A percentile compares a stretch with the other conserved stretches of the same genome.
Evolutionary conservation across 495 filamentous ascomycete genomes (phyloP).

Genomic region (Talaromyces trachyspermus): DNA sequence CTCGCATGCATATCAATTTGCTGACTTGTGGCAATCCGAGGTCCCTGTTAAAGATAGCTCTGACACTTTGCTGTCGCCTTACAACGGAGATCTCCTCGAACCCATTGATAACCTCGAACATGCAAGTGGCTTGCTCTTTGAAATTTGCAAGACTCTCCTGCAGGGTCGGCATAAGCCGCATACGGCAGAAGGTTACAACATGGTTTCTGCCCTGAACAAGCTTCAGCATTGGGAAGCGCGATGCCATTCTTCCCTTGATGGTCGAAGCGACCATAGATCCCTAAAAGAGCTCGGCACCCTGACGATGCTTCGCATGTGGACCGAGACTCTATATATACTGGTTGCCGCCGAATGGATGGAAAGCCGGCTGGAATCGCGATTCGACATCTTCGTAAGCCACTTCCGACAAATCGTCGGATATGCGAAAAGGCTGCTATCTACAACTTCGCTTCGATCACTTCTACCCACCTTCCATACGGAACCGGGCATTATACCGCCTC

Average conservation of each 20-base stretch:
- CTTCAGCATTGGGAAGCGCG: conserved; percentile 4
- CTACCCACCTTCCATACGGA: conserved; percentile 13
- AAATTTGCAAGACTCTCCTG: neutral
- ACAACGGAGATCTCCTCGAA: neutral
- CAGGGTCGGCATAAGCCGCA: neutral
- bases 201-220: conserved; percentile 5
- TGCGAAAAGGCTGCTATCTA: conserved; percentile 4
- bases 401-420: conserved; percentile 8
- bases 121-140: neutral
- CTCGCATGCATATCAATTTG: neutral
- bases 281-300: conserved; percentile 1
- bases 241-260: neutral
- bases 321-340: conserved; percentile 10
- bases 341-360: conserved; percentile 1
- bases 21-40: neutral
- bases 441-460: neutral
- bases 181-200: neutral
- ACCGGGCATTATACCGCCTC: conserved; percentile 11
- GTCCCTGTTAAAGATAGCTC: neutral
- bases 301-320: conserved; percentile 11
- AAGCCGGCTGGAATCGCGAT: conserved; percentile 3
- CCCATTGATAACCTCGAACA: neutral
- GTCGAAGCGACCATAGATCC: neutral
- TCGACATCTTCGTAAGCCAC: conserved; percentile 7
- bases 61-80: neutral